These are phyloP conservation scores for Pythium catenulatum DNA, from an alignment of 352 stramenopile species.

Conservation along the genomic window DNA sequence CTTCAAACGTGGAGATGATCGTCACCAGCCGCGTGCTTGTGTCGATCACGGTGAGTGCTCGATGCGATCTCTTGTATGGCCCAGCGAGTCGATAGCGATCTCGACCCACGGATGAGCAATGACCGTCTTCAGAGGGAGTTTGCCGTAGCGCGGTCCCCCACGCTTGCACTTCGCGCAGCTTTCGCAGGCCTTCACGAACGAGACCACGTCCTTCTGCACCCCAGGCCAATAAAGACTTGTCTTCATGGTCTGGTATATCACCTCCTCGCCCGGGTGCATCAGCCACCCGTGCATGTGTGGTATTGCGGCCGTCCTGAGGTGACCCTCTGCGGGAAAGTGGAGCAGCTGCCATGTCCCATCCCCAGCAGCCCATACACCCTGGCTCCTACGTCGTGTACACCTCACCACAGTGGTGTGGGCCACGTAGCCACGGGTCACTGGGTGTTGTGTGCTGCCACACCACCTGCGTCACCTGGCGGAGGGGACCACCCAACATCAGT, in stretches of 20 bases:
- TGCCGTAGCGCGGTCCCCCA: neutral
- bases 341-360: no score
- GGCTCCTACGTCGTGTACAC: no score
- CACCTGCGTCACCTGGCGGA: no score
- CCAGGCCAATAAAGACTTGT: neutral
- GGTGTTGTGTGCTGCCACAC: no score
- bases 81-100: slow-evolving; percentile 11
- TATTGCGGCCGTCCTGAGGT: no score
- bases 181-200: neutral
- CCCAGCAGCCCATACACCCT: no score
- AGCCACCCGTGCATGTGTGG: neutral
- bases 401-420: no score
- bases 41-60: slow-evolving; percentile 7
- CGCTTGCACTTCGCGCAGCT: neutral
- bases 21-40: neutral
- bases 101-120: neutral
- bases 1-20: neutral
- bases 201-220: neutral
- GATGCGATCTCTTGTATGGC: neutral
- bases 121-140: neutral
- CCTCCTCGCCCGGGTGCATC: neutral
- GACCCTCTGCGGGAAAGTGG: no score
- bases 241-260: neutral
- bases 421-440: no score
- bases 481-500: no score